Evolutionary conservation across 805 yeast species (phyloP).

Genomic region (Yamadazyma sp.): DNA sequence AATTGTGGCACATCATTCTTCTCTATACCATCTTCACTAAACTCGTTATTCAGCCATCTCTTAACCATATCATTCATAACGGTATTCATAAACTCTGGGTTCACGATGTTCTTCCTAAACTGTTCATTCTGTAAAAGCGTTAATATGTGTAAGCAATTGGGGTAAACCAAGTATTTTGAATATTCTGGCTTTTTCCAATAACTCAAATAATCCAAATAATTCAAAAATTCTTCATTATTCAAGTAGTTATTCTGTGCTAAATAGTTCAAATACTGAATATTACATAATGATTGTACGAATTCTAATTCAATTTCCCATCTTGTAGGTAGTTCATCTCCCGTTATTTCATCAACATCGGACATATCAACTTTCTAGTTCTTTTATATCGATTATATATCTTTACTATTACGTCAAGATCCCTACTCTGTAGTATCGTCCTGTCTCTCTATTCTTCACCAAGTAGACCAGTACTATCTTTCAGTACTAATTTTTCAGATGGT

Average conservation of each 20-base stretch:
- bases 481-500: not conserved
- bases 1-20: not conserved
- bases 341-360: too few species aligned
- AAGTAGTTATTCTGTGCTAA: constrained; percentile 81
- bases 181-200: constrained; percentile 81
- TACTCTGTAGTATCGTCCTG: too few species aligned
- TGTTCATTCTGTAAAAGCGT: constrained; percentile 54
- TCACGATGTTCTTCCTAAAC: constrained; percentile 53
- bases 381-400: too few species aligned
- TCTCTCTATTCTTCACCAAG: not conserved
- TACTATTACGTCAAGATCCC: too few species aligned
- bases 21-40: constrained; percentile 22
- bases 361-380: too few species aligned
- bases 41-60: constrained; percentile 46
- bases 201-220: constrained; percentile 74
- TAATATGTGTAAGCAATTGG: constrained; percentile 82
- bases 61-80: constrained; percentile 75
- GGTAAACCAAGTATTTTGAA: constrained; percentile 71
- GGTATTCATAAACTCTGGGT: constrained; percentile 54
- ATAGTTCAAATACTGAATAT: constrained; percentile 81
- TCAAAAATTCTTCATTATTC: constrained; percentile 66
- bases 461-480: not conserved
- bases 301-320: constrained; percentile 89
- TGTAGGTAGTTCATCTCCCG: constrained; percentile 49
- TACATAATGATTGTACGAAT: constrained; percentile 90